Percentiles rank a stretch among this genome's conserved stretches.
phyloP scores from a whole-genome alignment of 148 eudicot genomes.

The Talinum fruticosum region DNA sequence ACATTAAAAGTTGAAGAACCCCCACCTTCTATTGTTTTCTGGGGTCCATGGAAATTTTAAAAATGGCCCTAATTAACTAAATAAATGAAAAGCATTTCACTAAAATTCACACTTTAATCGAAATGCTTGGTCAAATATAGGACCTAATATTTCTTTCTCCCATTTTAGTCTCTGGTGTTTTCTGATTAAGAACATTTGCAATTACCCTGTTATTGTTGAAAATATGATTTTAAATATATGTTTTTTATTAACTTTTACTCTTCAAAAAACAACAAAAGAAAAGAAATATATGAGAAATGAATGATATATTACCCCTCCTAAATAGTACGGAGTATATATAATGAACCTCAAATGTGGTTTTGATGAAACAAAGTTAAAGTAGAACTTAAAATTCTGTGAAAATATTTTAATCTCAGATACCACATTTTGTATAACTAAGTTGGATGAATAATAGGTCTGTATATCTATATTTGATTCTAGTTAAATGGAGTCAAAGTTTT shows the following conservation, averaged over 20 bases:
- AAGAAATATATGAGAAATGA: no score
- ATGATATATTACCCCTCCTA: no score
- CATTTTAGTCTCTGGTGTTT: conserved; percentile 3
- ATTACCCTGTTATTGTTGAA: background rate
- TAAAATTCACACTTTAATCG: background rate
- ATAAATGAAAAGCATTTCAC: background rate
- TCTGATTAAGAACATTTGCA: background rate
- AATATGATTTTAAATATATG: background rate
- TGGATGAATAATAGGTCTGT: no score
- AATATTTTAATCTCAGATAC: no score
- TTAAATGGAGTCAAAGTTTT: no score
- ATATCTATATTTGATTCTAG: no score
- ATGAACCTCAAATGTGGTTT: no score
- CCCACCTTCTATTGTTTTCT: conserved; percentile 17
- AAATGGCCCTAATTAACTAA: background rate
- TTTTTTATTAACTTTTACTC: background rate
- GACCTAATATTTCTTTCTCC: conserved; percentile 8
- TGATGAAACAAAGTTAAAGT: no score
- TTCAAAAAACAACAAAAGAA: no score
- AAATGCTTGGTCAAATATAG: conserved; percentile 18
- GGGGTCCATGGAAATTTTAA: conserved; percentile 9
- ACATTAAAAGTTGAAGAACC: conserved; percentile 1
- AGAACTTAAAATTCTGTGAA: no score
- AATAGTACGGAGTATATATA: no score
- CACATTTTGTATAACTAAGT: no score